Base-by-base conservation (phyloP, 2,329 filamentous ascomycete species). In the Leptoxyphium fumago region DNA sequence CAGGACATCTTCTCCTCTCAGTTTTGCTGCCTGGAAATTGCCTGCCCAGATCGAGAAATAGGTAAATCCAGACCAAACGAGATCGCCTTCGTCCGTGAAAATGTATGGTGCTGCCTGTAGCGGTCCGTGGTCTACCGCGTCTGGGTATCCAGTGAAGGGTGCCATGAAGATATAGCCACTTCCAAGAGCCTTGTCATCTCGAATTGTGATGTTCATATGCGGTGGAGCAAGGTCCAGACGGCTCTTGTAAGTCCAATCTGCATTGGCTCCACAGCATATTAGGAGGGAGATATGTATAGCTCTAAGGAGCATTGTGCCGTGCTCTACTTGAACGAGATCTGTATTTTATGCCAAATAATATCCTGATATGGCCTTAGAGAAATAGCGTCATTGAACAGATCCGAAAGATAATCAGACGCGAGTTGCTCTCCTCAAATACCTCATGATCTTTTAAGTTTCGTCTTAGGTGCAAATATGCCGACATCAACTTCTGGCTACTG, bases 11-110 rank as follows among this genome's bases (percentile, higher is more conserved):
- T 70, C 59, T 10, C 70, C 73, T 39, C 69, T 66, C 65, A 66
- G 75, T 5, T 62, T 61, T 0, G 60, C 67, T 1, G 63, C 64
- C 47, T 72, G 72, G 57, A 77, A 75, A 52, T 75, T 75, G 47
- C 67, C 67, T 0, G 66, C 56, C 68, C 71, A 75, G 53, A 69
- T 69, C 29, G 65, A 68, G 50, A 68, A 73, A 51, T 70, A 68
- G 4, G 64, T 66, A 43, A 72, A 72, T 2, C 74, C 71, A 1
- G 73, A 76, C 73, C 73, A 77, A 17, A 78, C 62, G 0, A 77
- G 61, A 41, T 76, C 71, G 1, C 73, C 73, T 28, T 72, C 58
- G 50, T 74, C 66, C 5, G 65, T 64, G 50, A 75, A 69, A 49
- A 77, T 77, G 53, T 77, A 77, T 1, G 73, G 69, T 0, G 62